A percentile compares a stretch with the other conserved stretches of the same genome.
Conservation (phyloP, 1,284 basidiomycete genomes). For the Sporisorium iseilematis-ciliati region DNA sequence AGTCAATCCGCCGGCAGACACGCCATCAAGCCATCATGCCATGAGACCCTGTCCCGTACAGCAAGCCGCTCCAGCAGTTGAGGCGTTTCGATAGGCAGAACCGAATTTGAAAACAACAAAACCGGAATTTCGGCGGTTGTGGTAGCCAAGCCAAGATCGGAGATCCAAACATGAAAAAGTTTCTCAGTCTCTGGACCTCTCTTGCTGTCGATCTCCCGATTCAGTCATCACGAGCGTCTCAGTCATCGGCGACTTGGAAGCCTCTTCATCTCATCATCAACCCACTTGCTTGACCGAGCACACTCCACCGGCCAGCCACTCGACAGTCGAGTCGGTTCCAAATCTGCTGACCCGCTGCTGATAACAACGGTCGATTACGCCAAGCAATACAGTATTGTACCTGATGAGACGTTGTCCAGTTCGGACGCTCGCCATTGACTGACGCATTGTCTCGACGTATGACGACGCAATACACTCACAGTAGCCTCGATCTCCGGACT, state of each 20-base stretch:
- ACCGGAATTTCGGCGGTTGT: neutral
- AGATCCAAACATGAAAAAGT: too few relatives aligned
- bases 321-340: too few relatives aligned
- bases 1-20: neutral
- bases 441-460: slow-evolving; percentile 8
- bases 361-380: neutral
- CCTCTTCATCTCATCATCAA: too few relatives aligned
- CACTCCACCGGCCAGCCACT: too few relatives aligned
- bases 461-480: slow-evolving; percentile 18
- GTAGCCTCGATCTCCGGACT: neutral
- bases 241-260: too few relatives aligned
- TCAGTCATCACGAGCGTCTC: too few relatives aligned
- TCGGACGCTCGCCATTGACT: neutral
- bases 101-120: neutral
- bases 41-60: slow-evolving; percentile 3
- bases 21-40: neutral
- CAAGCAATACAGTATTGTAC: too few relatives aligned
- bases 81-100: neutral
- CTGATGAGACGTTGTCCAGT: neutral
- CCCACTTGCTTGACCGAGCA: too few relatives aligned
- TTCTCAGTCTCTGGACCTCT: too few relatives aligned
- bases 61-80: neutral
- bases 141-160: too few relatives aligned
- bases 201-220: too few relatives aligned
- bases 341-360: too few relatives aligned